Conservation (phyloP, 345 rosid genomes). For the Eucalyptus cladocalyx region DNA sequence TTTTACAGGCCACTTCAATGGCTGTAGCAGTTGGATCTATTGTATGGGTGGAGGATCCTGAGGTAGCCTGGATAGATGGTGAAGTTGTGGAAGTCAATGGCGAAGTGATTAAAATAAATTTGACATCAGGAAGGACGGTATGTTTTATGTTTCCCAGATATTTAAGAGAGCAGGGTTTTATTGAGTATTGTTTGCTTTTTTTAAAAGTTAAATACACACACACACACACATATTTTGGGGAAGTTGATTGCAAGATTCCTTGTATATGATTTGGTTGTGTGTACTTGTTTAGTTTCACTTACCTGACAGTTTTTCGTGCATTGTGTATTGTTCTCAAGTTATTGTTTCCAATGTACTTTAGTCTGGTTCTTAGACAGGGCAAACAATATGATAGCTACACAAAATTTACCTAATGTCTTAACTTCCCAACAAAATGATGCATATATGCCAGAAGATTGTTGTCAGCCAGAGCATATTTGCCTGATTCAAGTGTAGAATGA, state of each 20-base stretch:
- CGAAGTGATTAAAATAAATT: conserved; percentile 42
- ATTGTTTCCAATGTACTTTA: neutral
- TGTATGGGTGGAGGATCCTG: conserved; percentile 87
- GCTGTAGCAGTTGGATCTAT: conserved; percentile 43
- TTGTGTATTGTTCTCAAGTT: neutral
- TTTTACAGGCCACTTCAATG: neutral
- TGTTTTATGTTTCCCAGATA: neutral
- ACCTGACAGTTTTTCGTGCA: neutral
- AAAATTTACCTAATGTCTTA: neutral
- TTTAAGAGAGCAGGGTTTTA: neutral
- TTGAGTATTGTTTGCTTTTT: neutral
- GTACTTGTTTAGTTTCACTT: neutral
- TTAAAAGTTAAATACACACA: neutral
- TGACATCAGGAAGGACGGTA: conserved; percentile 60
- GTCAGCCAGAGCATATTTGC: neutral
- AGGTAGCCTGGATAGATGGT: conserved; percentile 86
- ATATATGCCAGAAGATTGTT: neutral
- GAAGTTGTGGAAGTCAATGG: conserved; percentile 50
- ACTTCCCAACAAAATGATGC: neutral
- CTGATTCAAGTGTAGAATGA: neutral
- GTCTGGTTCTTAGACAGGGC: neutral
- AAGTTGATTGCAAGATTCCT: neutral
- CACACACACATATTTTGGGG: neutral
- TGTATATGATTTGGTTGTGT: neutral
- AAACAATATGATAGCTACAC: neutral